Base-by-base conservation (phyloP, 768 basidiomycete species). In the Pisolithus tinctorius region DNA sequence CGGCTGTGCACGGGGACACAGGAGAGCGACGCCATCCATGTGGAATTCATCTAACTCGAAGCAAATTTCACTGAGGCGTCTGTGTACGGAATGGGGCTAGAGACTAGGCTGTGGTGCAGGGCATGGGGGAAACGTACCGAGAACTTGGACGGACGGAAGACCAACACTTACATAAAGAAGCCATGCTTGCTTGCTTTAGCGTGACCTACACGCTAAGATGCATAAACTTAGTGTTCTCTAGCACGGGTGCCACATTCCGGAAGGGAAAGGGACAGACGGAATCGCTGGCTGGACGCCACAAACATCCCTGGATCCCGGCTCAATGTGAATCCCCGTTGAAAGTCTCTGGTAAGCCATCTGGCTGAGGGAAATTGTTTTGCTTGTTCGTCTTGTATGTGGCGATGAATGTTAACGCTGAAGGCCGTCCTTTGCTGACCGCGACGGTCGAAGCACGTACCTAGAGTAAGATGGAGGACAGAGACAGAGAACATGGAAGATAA, bases 291-390 rank as follows among this genome's bases (percentile, higher is more conserved):
- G 79, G 41, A 87, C 74, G 11, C 70, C 69, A 46, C 80, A 70
- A 8, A 65, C 62, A 53, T 87, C 78, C 86, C 88, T 88, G 31
- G 77, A 76, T 20, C 63, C 61, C n/a, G 86, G 63, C 84, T 84
- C 56, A 73, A 60, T 53, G 78, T 70, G 16, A 79, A 77, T 14
- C 62, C 70, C 87, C 86, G 88, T 16, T 84, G 84, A 26, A 87
- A 63, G 59, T 82, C 56, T 76, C 85, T 36, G 69, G 55, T 80
- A 49, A 67, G 71, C 80, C 82, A 88, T 17, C 85, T 84, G 20
- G 82, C 62, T 10, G 70, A 59, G 10, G 62, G 30, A 31, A 10
- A 52, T 52, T 79, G 80, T 37, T 65, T 65, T 25, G 67, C 67
- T 26, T 60, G 65, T 58, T 86, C 84, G 54, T 74, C 54, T 43